phyloP scores from a whole-genome alignment of 1,284 basidiomycete species.

The Cryptococcus deneoformans region DNA sequence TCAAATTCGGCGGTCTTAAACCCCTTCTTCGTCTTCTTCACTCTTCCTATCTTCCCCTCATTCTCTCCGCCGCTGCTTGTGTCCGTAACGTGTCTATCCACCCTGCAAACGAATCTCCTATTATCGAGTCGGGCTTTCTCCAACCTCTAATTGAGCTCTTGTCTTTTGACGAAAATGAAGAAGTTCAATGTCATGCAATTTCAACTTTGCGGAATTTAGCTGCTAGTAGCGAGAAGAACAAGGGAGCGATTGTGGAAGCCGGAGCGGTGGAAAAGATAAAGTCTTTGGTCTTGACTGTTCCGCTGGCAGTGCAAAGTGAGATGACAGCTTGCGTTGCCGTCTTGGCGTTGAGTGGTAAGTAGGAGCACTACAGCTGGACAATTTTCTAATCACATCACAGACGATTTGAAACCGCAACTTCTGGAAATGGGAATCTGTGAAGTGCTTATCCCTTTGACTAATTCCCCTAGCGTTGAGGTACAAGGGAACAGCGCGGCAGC shows the following conservation, averaged over 20 bases:
- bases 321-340: slow-evolving; percentile 99
- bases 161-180: slow-evolving; percentile 98
- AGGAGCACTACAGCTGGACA: not conserved
- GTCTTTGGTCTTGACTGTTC: slow-evolving; percentile 91
- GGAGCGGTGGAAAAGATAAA: slow-evolving; percentile 99
- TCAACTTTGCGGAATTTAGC: slow-evolving; percentile 96
- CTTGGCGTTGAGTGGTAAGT: slow-evolving; percentile 78
- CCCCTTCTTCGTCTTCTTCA: slow-evolving; percentile 92
- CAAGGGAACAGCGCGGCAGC: slow-evolving; percentile 99
- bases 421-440: slow-evolving; percentile 99
- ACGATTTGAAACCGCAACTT: slow-evolving; percentile 90
- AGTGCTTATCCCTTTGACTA: slow-evolving; percentile 94
- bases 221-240: slow-evolving; percentile 97
- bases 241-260: slow-evolving; percentile 95
- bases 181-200: slow-evolving; percentile 99
- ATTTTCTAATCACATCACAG: slow-evolving; percentile 49
- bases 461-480: slow-evolving; percentile 94
- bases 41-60: slow-evolving; percentile 97
- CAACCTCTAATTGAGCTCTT: slow-evolving; percentile 94
- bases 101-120: slow-evolving; percentile 97
- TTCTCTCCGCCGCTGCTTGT: slow-evolving; percentile 96
- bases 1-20: slow-evolving; percentile 90
- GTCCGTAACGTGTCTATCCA: slow-evolving; percentile 99
- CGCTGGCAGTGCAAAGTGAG: slow-evolving; percentile 96
- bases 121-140: slow-evolving; percentile 97